A percentile compares a stretch with the other conserved stretches of the same genome.
Conservation (phyloP, 1,284 basidiomycete genomes). For the Microbotryum saponariae region DNA sequence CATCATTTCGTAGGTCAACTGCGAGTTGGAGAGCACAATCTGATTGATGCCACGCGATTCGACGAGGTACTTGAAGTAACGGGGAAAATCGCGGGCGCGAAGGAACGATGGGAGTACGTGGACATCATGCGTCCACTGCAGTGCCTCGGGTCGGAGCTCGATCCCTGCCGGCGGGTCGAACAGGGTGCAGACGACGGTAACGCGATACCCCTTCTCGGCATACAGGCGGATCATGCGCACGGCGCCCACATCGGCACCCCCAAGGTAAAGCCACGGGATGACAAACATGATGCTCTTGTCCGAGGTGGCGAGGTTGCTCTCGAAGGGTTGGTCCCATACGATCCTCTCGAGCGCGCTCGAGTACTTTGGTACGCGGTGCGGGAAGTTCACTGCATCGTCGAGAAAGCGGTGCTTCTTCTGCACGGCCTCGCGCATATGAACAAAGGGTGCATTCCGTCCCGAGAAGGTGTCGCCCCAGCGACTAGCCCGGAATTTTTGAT, state of each 20-base stretch:
- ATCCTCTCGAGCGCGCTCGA: conserved; percentile 24
- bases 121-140: conserved; percentile 33
- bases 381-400: conserved; percentile 6
- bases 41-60: conserved; percentile 13
- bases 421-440: conserved; percentile 16
- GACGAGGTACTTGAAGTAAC: conserved; percentile 30
- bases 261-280: conserved; percentile 29
- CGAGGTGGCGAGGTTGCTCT: conserved; percentile 12
- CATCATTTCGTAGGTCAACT: conserved; percentile 30
- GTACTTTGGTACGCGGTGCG: conserved; percentile 8
- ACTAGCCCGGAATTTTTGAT: conserved; percentile 14
- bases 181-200: conserved; percentile 30
- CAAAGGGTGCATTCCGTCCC: conserved; percentile 9
- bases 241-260: conserved; percentile 29
- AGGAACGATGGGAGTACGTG: conserved; percentile 29
- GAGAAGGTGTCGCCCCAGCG: conserved; percentile 32
- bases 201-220: conserved; percentile 28
- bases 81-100: conserved; percentile 23
- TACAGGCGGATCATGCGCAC: conserved; percentile 30
- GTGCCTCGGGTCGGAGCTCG: conserved; percentile 25
- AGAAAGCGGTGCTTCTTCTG: conserved; percentile 19
- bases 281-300: conserved; percentile 28
- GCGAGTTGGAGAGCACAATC: conserved; percentile 27
- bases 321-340: conserved; percentile 23
- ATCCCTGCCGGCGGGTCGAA: conserved; percentile 24